Conservation (phyloP, 305 asterid species). For the Fraxinus dipetala region DNA sequence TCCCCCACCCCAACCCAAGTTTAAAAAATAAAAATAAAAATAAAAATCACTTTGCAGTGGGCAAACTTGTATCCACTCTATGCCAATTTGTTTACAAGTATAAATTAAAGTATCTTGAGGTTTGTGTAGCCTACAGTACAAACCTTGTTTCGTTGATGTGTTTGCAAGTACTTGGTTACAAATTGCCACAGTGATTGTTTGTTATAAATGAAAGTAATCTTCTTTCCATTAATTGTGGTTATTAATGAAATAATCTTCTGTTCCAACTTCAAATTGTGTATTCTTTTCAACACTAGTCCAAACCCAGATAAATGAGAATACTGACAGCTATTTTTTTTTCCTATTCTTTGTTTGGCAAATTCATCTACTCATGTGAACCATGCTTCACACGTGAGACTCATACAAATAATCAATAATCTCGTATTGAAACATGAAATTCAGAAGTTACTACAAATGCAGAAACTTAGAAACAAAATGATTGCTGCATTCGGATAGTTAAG, state of each 20-base stretch:
- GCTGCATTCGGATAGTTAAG: not conserved
- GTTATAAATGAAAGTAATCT: not conserved
- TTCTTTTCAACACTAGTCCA: not conserved
- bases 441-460: not conserved
- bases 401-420: not conserved
- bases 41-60: not conserved
- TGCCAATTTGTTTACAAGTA: not conserved
- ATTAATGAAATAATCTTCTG: not conserved
- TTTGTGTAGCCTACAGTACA: not conserved
- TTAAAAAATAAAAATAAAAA: not conserved
- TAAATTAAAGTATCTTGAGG: not conserved
- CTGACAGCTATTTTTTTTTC: not conserved
- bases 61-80: not conserved
- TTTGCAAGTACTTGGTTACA: not conserved
- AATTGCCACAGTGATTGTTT: not conserved
- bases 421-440: not conserved
- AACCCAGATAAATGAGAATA: not conserved
- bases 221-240: not conserved
- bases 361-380: not conserved
- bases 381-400: not conserved
- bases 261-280: not conserved
- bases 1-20: not conserved
- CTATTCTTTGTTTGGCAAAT: not conserved
- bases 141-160: not conserved
- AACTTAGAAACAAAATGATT: not conserved